Conservation (phyloP, 306 rosid genomes). For the Prunus fruticosa region DNA sequence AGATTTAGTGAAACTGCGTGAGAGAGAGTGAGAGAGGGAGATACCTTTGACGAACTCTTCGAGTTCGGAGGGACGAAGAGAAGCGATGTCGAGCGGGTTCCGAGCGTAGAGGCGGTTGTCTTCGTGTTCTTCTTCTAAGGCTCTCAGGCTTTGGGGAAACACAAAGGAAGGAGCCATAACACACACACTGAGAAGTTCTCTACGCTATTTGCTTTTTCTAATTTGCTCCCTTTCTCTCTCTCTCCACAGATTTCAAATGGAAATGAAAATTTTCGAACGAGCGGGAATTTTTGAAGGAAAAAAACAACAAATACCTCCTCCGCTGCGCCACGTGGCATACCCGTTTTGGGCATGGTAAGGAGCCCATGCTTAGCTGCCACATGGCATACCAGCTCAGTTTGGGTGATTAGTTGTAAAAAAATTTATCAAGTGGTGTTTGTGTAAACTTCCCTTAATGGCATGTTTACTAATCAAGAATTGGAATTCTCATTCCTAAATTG, state of each 20-base stretch:
- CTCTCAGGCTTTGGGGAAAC: slow-evolving; percentile 62
- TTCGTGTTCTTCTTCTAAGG: slow-evolving; percentile 61
- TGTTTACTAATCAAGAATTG: too few species aligned
- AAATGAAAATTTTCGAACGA: not conserved
- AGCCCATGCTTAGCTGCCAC: too few species aligned
- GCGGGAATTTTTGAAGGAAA: slow-evolving; percentile 19
- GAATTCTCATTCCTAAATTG: too few species aligned
- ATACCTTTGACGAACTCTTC: slow-evolving; percentile 93
- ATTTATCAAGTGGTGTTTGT: too few species aligned
- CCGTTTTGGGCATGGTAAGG: too few species aligned
- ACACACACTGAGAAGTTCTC: slow-evolving; percentile 2
- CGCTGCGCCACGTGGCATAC: too few species aligned
- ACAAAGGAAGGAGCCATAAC: slow-evolving; percentile 76
- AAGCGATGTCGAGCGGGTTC: slow-evolving; percentile 41
- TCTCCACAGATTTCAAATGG: slow-evolving; percentile 19
- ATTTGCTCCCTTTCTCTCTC: not conserved
- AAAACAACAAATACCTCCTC: too few species aligned
- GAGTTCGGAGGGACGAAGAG: slow-evolving; percentile 58
- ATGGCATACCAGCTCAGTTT: too few species aligned
- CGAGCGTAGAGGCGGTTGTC: slow-evolving; percentile 56
- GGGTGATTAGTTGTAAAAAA: too few species aligned
- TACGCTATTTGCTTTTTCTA: not conserved
- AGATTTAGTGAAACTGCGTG: not conserved
- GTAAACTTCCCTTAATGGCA: too few species aligned
- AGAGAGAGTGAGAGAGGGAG: not conserved